Base-by-base conservation (phyloP, 768 basidiomycete species). In the Trichaptum fuscoviolaceum region DNA sequence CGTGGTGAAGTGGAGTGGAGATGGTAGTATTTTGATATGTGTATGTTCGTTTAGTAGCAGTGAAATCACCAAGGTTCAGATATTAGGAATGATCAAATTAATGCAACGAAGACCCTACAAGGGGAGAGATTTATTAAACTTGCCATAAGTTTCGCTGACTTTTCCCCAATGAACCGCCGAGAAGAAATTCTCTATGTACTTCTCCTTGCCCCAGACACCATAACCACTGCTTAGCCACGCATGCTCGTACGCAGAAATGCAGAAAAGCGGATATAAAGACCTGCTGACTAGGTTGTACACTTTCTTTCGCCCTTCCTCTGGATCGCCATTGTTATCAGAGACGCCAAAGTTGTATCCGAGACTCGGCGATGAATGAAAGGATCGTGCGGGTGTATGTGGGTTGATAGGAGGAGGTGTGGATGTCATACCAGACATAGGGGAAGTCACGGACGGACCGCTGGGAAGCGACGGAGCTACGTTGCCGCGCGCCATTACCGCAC, bases 141-240 rank as follows among this genome's bases (percentile, higher is more conserved):
- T 52, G 42, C 15, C 42, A 20, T 5, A 52, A 15, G 42, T 52
- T 12, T 52, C 6, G 20, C 72, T 73, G 67, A 91, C 85, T 72
- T 84, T 85, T 52, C 77, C 71, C 94, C 94, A 96, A 74, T 96
- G 82, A 64, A 96, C 76, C 24, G 89, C 90, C 10, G 79, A 81
- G 93, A 93, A 96, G 77, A 95, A 94, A 73, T 88, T 83, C 71
- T 82, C 85, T 73, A 96, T 73, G 83, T 93, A 96, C 70, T 84
- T 84, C 74, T 96, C 93, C 77, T 93, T 92, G 26, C 95, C 94
- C 92, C 92, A 95, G 5, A 96, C 85, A 5, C 94, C 94, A 69
- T 90, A 94, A 52, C 91, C 92, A 24, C 90, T 88, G 62, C 82
- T 81, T 72, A 96, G 81, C 92, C 93, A 96, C 27, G 90, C 89